A percentile compares a stretch with the other conserved stretches of the same genome.
Conservation (phyloP, 148 eudicot species). For the Vaccinium darrowii region DNA sequence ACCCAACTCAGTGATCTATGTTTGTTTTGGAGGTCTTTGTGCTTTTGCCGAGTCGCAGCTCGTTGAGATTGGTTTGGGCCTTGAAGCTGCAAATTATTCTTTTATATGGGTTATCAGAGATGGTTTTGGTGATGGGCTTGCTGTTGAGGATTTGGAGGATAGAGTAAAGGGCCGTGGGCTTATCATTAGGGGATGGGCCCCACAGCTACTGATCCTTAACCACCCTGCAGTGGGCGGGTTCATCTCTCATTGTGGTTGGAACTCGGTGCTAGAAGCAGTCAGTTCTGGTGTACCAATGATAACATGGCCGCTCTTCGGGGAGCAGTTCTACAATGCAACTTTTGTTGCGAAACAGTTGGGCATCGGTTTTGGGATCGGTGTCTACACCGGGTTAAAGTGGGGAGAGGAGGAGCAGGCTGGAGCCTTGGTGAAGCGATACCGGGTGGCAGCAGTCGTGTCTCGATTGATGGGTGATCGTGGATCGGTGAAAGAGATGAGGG, state of each 20-base stretch:
- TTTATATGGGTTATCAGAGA: constrained; percentile 22
- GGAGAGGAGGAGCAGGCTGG: constrained; percentile 16
- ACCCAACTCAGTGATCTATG: constrained; percentile 17
- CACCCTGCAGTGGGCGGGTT: constrained; percentile 25
- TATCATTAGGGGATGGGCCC: constrained; percentile 20
- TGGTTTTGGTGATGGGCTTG: constrained; percentile 6
- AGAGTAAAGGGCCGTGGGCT: constrained; percentile 18
- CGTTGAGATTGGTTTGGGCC: constrained; percentile 22
- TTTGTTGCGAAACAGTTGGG: not conserved
- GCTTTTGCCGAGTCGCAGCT: constrained; percentile 20
- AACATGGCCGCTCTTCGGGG: constrained; percentile 21
- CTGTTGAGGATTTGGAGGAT: constrained; percentile 11
- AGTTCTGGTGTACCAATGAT: constrained; percentile 7
- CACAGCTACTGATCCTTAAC: constrained; percentile 15
- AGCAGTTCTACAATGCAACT: constrained; percentile 14
- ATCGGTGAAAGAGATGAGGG: constrained; percentile 11
- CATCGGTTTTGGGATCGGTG: constrained; percentile 8
- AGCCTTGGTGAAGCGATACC: constrained; percentile 6
- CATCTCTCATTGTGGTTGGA: constrained; percentile 21
- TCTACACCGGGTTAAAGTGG: constrained; percentile 15
- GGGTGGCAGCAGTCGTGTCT: constrained; percentile 2
- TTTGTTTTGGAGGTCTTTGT: constrained; percentile 16
- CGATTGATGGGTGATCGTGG: constrained; percentile 18
- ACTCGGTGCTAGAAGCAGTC: constrained; percentile 23
- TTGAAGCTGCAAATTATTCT: constrained; percentile 9